These are phyloP conservation scores for Boletus reticulatus DNA, from an alignment of 768 basidiomycete species.

Conservation along the genomic window DNA sequence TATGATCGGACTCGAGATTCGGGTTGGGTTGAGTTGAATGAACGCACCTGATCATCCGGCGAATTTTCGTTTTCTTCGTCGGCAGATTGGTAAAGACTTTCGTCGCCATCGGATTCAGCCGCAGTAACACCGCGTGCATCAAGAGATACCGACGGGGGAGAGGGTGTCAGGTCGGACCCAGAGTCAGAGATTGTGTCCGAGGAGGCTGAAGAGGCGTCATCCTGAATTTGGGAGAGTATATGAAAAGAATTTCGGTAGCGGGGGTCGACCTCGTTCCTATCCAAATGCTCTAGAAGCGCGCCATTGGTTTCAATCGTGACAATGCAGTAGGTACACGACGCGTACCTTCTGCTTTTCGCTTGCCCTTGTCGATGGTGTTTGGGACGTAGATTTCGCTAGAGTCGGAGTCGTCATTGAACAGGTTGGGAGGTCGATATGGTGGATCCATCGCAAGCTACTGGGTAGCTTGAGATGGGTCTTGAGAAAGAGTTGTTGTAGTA, in stretches of 20 bases:
- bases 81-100: conserved; percentile 15
- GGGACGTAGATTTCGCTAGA: background rate
- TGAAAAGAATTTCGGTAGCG: background rate
- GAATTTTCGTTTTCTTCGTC: conserved; percentile 7
- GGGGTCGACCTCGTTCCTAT: background rate
- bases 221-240: background rate
- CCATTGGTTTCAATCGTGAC: background rate
- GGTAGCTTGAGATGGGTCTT: no score
- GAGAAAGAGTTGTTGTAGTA: no score
- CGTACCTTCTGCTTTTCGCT: conserved; percentile 17
- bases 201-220: background rate
- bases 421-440: conserved; percentile 7
- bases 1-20: background rate
- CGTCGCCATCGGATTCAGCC: conserved; percentile 1
- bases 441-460: conserved; percentile 9
- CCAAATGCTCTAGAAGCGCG: conserved; percentile 5
- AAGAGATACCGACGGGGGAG: background rate
- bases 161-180: background rate
- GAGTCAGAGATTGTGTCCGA: conserved; percentile 3
- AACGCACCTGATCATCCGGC: conserved; percentile 9
- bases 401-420: background rate
- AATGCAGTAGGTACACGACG: background rate
- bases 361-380: conserved; percentile 16
- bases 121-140: background rate
- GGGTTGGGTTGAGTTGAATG: background rate